A percentile compares a stretch with the other conserved stretches of the same genome.
phyloP scores from a whole-genome alignment of 2,329 filamentous ascomycete genomes.

The Pseudopyrenochaeta lycopersici region DNA sequence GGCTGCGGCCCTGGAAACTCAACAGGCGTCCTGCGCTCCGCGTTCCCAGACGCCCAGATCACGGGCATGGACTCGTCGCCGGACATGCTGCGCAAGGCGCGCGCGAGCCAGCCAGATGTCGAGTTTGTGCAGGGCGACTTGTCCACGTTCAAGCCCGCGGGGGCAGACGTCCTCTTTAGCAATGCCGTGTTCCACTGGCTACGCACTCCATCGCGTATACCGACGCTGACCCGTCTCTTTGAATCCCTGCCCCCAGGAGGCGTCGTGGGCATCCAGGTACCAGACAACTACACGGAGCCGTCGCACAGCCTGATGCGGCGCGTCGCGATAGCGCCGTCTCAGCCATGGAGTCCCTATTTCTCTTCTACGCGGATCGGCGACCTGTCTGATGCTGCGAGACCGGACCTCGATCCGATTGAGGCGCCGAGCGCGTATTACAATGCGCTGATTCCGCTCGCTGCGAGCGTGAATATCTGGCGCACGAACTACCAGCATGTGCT shows the following conservation, averaged over 20 bases:
- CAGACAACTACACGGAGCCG: conserved; percentile 60
- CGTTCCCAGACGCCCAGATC: conserved; percentile 59
- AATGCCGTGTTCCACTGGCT: conserved; percentile 71
- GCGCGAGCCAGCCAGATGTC: conserved; percentile 48
- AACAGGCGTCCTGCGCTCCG: conserved; percentile 58
- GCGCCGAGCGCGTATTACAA: conserved; percentile 59
- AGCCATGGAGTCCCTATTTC: conserved; percentile 52
- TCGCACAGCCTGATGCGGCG: conserved; percentile 63
- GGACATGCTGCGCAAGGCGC: conserved; percentile 64
- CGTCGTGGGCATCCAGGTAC: conserved; percentile 64
- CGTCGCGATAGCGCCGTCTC: conserved; percentile 39
- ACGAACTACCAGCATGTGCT: conserved; percentile 64
- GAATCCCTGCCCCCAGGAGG: conserved; percentile 53
- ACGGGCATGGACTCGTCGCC: conserved; percentile 64
- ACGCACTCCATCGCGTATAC: conserved; percentile 53
- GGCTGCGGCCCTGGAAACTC: conserved; percentile 70
- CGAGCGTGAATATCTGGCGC: conserved; percentile 63
- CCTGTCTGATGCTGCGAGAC: conserved; percentile 18
- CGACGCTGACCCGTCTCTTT: conserved; percentile 57
- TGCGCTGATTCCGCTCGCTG: conserved; percentile 51
- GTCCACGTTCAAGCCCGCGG: conserved; percentile 47
- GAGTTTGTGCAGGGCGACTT: conserved; percentile 61
- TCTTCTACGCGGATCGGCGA: conserved; percentile 25
- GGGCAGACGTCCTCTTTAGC: conserved; percentile 57
- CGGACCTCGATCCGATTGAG: conserved; percentile 60